Conservation (phyloP, 2,329 filamentous ascomycete species). For the Colletotrichum caudatum region DNA sequence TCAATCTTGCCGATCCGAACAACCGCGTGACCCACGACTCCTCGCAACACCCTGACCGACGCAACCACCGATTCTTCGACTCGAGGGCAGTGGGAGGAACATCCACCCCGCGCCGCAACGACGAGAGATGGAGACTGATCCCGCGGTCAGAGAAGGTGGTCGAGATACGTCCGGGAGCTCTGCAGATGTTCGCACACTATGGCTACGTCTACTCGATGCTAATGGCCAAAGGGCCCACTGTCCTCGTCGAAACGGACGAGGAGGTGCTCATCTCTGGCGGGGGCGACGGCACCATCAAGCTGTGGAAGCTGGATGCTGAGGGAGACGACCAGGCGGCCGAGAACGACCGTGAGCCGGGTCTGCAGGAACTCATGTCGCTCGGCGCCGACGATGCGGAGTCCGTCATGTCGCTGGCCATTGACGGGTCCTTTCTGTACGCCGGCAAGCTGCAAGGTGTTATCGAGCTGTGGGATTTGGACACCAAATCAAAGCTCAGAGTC, state of each 20-base stretch:
- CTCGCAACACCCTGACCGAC: constrained; percentile 77
- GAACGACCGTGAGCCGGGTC: constrained; percentile 68
- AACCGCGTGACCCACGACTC: constrained; percentile 71
- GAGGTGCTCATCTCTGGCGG: constrained; percentile 92
- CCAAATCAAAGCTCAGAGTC: constrained; percentile 87
- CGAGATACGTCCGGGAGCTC: constrained; percentile 84
- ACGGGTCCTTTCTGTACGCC: constrained; percentile 92
- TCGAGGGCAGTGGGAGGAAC: constrained; percentile 87
- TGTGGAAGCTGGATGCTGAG: constrained; percentile 78
- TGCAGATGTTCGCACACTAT: constrained; percentile 90
- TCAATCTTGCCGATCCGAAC: constrained; percentile 75
- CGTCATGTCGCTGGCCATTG: constrained; percentile 82
- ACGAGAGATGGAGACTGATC: constrained; percentile 67
- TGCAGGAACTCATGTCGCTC: constrained; percentile 76
- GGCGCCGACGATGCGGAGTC: constrained; percentile 73
- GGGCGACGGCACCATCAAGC: constrained; percentile 92
- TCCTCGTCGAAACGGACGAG: constrained; percentile 76
- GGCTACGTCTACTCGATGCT: constrained; percentile 98
- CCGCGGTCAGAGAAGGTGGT: constrained; percentile 69
- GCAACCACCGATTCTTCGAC: constrained; percentile 93
- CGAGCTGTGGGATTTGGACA: constrained; percentile 97
- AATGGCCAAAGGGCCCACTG: constrained; percentile 76
- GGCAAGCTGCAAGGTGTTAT: constrained; percentile 89
- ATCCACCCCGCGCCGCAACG: constrained; percentile 78
- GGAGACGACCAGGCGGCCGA: constrained; percentile 55